Conservation (phyloP, 352 stramenopile genomes). For the Pythium dissimile region DNA sequence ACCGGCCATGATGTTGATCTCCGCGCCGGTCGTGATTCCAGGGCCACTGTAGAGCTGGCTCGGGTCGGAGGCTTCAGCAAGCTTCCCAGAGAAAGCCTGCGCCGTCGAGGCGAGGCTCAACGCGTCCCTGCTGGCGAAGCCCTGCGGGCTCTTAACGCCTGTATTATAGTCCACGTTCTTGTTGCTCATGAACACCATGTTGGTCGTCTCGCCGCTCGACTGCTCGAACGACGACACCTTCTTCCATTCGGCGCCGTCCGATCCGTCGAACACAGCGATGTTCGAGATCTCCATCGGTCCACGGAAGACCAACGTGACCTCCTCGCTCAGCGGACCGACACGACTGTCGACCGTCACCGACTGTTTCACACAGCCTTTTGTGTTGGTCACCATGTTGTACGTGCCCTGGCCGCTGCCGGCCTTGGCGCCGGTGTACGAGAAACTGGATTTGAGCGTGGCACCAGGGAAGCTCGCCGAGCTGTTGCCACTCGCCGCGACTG, state of each 20-base stretch:
- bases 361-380: constrained; percentile 35
- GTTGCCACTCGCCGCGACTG: not conserved
- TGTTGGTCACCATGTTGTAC: constrained; percentile 52
- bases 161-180: constrained; percentile 61
- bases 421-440: constrained; percentile 46
- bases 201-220: constrained; percentile 26
- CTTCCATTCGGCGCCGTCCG: constrained; percentile 27
- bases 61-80: constrained; percentile 50
- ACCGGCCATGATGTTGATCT: constrained; percentile 73
- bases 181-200: constrained; percentile 80
- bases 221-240: constrained; percentile 53
- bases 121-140: constrained; percentile 45
- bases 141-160: constrained; percentile 42
- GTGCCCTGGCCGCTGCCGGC: constrained; percentile 44
- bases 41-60: constrained; percentile 36
- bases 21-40: constrained; percentile 55
- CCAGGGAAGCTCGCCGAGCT: constrained; percentile 15
- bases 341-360: constrained; percentile 38
- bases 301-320: constrained; percentile 62
- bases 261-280: constrained; percentile 51
- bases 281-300: constrained; percentile 56
- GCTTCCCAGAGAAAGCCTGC: constrained; percentile 38
- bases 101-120: constrained; percentile 20
- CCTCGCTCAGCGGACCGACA: constrained; percentile 55
- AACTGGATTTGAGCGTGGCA: constrained; percentile 33